A percentile compares a stretch with the other conserved stretches of the same genome.
Conservation (phyloP, 1,284 basidiomycete species). For the Naganishia sp. region DNA sequence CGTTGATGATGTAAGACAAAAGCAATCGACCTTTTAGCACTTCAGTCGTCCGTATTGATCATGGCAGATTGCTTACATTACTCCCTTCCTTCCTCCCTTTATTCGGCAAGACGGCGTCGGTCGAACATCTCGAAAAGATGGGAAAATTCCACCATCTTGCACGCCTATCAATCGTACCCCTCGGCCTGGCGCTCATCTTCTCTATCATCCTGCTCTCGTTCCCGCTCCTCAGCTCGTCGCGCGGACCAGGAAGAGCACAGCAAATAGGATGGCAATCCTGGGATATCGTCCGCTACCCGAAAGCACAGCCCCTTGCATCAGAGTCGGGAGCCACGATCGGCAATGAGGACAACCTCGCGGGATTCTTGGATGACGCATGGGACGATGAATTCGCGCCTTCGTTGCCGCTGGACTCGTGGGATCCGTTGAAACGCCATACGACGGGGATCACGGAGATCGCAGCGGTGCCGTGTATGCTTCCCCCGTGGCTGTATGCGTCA, state of each 20-base stretch:
- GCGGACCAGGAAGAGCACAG: slow-evolving; percentile 67
- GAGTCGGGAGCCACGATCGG: slow-evolving; percentile 39
- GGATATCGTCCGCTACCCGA: slow-evolving; percentile 61
- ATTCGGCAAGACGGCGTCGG: not conserved
- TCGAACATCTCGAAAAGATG: not conserved
- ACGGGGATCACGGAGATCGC: slow-evolving; percentile 67
- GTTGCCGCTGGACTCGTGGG: slow-evolving; percentile 74
- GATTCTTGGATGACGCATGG: slow-evolving; percentile 57
- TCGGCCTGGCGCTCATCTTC: slow-evolving; percentile 65
- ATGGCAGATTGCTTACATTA: not conserved
- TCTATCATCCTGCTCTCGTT: slow-evolving; percentile 61
- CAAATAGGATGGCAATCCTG: slow-evolving; percentile 88
- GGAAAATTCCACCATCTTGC: slow-evolving; percentile 12
- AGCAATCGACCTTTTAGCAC: not conserved
- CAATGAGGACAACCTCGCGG: slow-evolving; percentile 62
- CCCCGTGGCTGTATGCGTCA: slow-evolving; percentile 60
- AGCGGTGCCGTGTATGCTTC: slow-evolving; percentile 68
- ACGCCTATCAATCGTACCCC: slow-evolving; percentile 53
- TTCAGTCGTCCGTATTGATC: not conserved
- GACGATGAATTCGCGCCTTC: slow-evolving; percentile 62
- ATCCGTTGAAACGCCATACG: slow-evolving; percentile 73
- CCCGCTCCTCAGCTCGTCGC: slow-evolving; percentile 53
- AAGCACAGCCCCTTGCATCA: slow-evolving; percentile 26
- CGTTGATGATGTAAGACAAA: not conserved
- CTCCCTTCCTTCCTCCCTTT: not conserved